Evolutionary conservation across 345 rosid genomes (phyloP).

Genomic region (Lepidium sativum): DNA sequence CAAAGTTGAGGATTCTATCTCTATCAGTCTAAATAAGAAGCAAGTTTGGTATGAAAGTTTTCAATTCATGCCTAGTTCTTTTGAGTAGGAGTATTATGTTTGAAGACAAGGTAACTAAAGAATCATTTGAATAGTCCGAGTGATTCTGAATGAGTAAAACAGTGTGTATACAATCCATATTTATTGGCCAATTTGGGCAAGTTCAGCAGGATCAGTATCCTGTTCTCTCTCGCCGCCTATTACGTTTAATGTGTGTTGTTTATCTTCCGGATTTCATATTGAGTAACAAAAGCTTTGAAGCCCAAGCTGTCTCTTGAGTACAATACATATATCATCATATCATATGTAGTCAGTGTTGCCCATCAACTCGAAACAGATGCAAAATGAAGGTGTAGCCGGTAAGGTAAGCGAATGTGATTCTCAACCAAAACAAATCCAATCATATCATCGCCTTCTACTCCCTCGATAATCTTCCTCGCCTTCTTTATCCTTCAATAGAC

Average conservation of each 20-base stretch:
- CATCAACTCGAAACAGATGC: slow-evolving; percentile 3
- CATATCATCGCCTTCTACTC: slow-evolving; percentile 44
- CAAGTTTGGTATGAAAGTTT: not conserved
- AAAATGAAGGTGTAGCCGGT: slow-evolving; percentile 11
- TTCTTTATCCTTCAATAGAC: slow-evolving; percentile 78
- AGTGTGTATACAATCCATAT: too few species aligned
- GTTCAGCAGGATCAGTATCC: too few species aligned
- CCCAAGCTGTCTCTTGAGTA: not conserved
- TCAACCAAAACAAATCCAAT: slow-evolving; percentile 5
- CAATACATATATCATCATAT: not conserved
- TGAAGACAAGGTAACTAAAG: not conserved
- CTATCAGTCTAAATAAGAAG: not conserved
- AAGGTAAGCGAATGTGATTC: slow-evolving; percentile 5
- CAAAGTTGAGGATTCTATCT: not conserved
- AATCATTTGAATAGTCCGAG: not conserved
- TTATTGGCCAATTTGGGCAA: too few species aligned
- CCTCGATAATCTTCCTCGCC: slow-evolving; percentile 47
- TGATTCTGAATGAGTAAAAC: too few species aligned
- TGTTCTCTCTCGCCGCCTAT: not conserved
- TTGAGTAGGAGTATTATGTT: not conserved
- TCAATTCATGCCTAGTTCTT: not conserved
- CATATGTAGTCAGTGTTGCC: not conserved
- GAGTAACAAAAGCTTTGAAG: not conserved
- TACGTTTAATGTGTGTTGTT: not conserved
- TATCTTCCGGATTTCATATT: not conserved